phyloP scores from a whole-genome alignment of 2,329 filamentous ascomycete genomes.

The Fusarium fujikuroi region DNA sequence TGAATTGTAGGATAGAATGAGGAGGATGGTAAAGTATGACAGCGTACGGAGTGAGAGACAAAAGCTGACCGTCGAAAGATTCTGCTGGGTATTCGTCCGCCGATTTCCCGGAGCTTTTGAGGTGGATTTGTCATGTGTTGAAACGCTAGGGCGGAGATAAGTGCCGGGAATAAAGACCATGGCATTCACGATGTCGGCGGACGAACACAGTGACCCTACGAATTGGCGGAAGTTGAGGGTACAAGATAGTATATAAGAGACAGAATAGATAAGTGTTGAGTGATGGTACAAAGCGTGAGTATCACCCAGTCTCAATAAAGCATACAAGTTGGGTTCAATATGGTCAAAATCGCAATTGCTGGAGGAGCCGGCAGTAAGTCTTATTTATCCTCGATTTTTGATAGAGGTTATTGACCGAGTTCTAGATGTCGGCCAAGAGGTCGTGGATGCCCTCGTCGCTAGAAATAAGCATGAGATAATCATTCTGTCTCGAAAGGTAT shows the following conservation, averaged over 20 bases:
- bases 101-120: slow-evolving; percentile 24
- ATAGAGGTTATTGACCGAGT: neutral
- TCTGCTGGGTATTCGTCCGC: slow-evolving; percentile 19
- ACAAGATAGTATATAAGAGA: neutral
- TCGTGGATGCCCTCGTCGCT: slow-evolving; percentile 61
- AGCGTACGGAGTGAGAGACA: neutral
- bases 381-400: too few relatives aligned
- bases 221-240: slow-evolving; percentile 1
- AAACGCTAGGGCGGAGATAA: neutral
- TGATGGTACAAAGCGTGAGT: too few relatives aligned
- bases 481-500: slow-evolving; percentile 60
- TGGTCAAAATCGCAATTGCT: slow-evolving; percentile 41
- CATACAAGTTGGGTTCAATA: neutral
- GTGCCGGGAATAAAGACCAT: neutral
- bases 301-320: too few relatives aligned
- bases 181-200: neutral
- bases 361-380: slow-evolving; percentile 38
- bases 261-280: accelerated
- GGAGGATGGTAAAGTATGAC: neutral
- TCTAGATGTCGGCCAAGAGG: slow-evolving; percentile 62
- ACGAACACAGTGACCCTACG: neutral
- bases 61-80: neutral
- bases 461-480: slow-evolving; percentile 63
- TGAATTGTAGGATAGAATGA: neutral
- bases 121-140: slow-evolving; percentile 8